Base-by-base conservation (phyloP, 2,329 filamentous ascomycete genomes). In the Cercospora sp. region DNA sequence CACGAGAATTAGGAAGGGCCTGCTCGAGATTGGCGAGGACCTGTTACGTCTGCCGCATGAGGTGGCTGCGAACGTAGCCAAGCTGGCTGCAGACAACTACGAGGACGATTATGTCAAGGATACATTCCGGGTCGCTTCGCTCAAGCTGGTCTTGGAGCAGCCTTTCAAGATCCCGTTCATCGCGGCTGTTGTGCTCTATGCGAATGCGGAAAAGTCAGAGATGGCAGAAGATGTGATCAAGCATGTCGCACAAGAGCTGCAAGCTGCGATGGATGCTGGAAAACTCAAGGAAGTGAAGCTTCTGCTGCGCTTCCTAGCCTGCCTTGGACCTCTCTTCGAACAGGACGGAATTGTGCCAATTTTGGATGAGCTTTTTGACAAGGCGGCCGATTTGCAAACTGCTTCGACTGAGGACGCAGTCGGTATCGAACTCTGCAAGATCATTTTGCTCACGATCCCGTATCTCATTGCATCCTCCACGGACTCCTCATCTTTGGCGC, bases 91-190 rank as follows among this genome's bases (percentile, higher is more conserved):
- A 33, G 92, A 97, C 55, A 91, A 96, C 79, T 91, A 91, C 77
- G 93, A 96, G n/a, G 91, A 96, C 77, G 88, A 90, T 73, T 90
- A 93, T 73, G 82, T 97, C 64, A 89, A 89, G 72, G 86, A 84
- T 33, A 88, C 85, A 61, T 96, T 97, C 78, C 84, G 91, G 72
- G 87, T 90, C 66, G 85, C 97, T 31, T 84, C 89, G 7, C 82
- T 94, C 67, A 91, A 94, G 80, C 85, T 98, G 86, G 86, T 91
- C 53, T 79, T 92, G 40, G 95, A 99, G 82, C 95, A 99, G 81
- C 95, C 95, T 1, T 90, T 99, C 80, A 98, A 98, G 84, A 96
- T 93, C n/a, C 94, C 95, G 0, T 98, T 97, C 78, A 86, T 97
- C 42, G 93, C 94, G 9, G 92, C 91, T 20, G 89, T 94, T 13